A percentile compares a stretch with the other conserved stretches of the same genome.
Conservation (phyloP, 2,329 filamentous ascomycete genomes). For the Penicillium vulpinum region DNA sequence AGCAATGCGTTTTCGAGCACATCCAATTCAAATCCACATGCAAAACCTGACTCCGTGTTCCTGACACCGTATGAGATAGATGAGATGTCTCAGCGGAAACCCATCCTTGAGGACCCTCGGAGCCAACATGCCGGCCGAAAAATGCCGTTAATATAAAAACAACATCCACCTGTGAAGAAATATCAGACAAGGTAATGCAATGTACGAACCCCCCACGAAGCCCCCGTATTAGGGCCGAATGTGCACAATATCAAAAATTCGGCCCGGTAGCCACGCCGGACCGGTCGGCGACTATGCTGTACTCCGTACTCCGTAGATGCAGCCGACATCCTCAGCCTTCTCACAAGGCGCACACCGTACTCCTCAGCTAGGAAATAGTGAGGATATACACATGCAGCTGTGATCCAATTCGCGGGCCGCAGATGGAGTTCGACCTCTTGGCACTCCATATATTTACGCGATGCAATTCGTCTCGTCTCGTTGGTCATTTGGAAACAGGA, state of each 20-base stretch:
- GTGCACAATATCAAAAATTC: neutral
- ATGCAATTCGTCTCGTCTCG: neutral
- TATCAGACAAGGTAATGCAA: neutral
- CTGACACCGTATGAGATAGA: neutral
- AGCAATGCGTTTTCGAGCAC: neutral
- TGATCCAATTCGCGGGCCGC: neutral
- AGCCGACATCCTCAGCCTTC: neutral
- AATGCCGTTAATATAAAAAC: neutral
- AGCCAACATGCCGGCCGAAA: neutral
- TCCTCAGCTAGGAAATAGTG: neutral
- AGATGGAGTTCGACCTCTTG: neutral
- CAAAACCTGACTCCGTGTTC: no score
- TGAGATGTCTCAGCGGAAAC: neutral
- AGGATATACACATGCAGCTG: neutral
- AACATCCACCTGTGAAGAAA: neutral
- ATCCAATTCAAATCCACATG: neutral
- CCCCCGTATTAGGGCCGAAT: neutral
- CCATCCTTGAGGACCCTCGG: neutral
- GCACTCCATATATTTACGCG: neutral
- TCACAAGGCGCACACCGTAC: no score
- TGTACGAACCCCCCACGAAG: neutral
- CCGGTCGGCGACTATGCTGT: neutral
- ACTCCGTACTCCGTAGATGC: no score
- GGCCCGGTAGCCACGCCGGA: neutral
- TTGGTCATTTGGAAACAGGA: neutral